phyloP scores from a whole-genome alignment of 73 alveolate genomes.

The Durusdinium trenchii region DNA sequence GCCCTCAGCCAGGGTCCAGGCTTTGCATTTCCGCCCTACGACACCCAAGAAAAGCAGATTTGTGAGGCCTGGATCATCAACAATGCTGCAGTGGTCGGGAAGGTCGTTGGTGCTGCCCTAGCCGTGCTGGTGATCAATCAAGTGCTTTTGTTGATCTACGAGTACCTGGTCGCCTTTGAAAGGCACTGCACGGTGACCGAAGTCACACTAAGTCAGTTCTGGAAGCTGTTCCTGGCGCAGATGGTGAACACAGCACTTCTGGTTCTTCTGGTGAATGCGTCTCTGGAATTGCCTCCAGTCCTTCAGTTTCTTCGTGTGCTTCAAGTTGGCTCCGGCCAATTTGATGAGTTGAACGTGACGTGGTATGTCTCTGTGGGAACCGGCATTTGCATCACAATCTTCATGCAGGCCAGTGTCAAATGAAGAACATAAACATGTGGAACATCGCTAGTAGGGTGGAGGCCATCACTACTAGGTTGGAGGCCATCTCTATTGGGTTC shows the following conservation, averaged over 20 bases:
- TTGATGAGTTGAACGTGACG: constrained; percentile 75
- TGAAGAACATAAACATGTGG: not conserved
- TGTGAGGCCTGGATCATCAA: constrained; percentile 71
- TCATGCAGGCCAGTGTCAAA: constrained; percentile 29
- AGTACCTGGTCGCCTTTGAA: constrained; percentile 75
- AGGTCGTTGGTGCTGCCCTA: constrained; percentile 62
- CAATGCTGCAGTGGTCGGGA: constrained; percentile 48
- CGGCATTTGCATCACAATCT: constrained; percentile 82
- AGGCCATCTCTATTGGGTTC: too few species aligned
- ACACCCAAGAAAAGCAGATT: constrained; percentile 61
- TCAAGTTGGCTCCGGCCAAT: constrained; percentile 62
- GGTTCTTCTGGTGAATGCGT: constrained; percentile 71
- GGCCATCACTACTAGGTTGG: too few species aligned
- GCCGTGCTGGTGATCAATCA: constrained; percentile 81
- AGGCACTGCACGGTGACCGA: constrained; percentile 86
- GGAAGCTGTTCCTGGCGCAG: constrained; percentile 88
- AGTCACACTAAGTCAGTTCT: constrained; percentile 74
- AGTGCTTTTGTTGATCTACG: constrained; percentile 62
- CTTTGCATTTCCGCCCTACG: constrained; percentile 64
- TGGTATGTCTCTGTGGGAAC: constrained; percentile 92
- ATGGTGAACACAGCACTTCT: constrained; percentile 86
- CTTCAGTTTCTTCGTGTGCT: constrained; percentile 5
- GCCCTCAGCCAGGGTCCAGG: constrained; percentile 67
- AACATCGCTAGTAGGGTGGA: too few species aligned
- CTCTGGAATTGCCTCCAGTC: constrained; percentile 59